Base-by-base conservation (phyloP, 441 rosid genomes). In the Jatropha multifida region DNA sequence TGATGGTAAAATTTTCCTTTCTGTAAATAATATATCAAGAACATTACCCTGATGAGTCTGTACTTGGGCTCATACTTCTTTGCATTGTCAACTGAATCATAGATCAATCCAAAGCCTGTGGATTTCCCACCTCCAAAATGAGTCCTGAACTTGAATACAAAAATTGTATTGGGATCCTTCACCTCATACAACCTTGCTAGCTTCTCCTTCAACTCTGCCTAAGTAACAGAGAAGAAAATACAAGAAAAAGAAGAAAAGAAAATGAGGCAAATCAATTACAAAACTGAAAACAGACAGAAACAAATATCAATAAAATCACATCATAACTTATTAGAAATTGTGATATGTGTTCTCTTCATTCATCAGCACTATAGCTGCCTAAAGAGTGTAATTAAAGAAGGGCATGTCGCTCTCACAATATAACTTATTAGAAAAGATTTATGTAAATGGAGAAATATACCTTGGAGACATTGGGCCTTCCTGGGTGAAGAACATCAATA, bases 41-140 rank as follows among this genome's bases (percentile, higher is more conserved):
- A 54, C 68, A 77, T 89, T 23, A 94, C 98, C 98, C 98, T 90
- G 83, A 94, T 91, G 2, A 94, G 94, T 73, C 98, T 85, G 88
- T 94, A 91, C 78, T 93, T 93, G 0, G 99, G 99, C 84, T 94
- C 96, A 2, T 82, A 94, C 76, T 93, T 94, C 93, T 91, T 93
- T 0, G 99, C 99, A 46, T 76, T 91, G 71, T 93, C 98, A 17
- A 93, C 92, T 17, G 90, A 80, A 61, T 94, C 99, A n/a, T 94
- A 93, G 63, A 93, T 93, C 86, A 94, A 82, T 27, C 98, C 99
- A 46, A 91, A 94, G 10, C 99, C 98, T 0, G 97, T 90, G 13
- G 98, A 94, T 77, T 94, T 94, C 14, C 99, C 98, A 74, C 99
- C 98, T 66, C 98, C 99, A 80, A 94, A 93, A 75, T 90, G 93